phyloP scores from a whole-genome alignment of 2,329 filamentous ascomycete species.

The Paracoccidioides lutzii region DNA sequence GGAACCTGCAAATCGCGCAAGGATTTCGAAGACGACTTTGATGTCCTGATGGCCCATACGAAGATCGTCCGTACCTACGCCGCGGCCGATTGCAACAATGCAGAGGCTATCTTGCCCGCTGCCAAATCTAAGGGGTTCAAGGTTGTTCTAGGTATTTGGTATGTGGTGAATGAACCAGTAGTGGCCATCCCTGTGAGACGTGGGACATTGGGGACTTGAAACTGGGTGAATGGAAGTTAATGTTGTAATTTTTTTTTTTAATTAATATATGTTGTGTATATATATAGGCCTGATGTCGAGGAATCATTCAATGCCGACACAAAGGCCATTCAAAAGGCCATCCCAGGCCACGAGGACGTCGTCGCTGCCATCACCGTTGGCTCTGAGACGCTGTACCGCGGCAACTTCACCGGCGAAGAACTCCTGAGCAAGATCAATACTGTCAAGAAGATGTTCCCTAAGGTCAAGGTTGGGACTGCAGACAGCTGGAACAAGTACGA shows the following conservation, averaged over 20 bases:
- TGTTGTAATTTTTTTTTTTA: background rate
- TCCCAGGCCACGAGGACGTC: conserved; percentile 39
- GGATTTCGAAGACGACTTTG: conserved; percentile 56
- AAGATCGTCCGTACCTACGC: conserved; percentile 55
- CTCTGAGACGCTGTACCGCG: conserved; percentile 57
- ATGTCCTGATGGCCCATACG: conserved; percentile 41
- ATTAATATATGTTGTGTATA: background rate
- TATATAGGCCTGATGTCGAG: conserved; percentile 46
- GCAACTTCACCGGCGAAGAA: conserved; percentile 49
- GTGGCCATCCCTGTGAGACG: too few relatives aligned
- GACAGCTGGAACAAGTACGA: conserved; percentile 62
- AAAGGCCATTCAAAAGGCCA: conserved; percentile 38
- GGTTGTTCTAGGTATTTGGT: conserved; percentile 60
- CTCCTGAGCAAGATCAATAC: conserved; percentile 50
- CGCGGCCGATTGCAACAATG: conserved; percentile 52
- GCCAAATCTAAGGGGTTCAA: conserved; percentile 52
- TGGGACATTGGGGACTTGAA: too few relatives aligned
- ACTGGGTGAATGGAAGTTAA: too few relatives aligned
- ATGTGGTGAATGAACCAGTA: conserved; percentile 13
- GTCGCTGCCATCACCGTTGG: conserved; percentile 59
- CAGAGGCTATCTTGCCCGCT: conserved; percentile 50
- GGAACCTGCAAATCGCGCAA: conserved; percentile 47
- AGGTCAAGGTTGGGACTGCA: conserved; percentile 51
- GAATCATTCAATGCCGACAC: conserved; percentile 50
- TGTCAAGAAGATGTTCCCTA: conserved; percentile 42